These are phyloP conservation scores for Pyrenochaeta sp. DNA, from an alignment of 2,329 filamentous ascomycete genomes.

Conservation along the genomic window DNA sequence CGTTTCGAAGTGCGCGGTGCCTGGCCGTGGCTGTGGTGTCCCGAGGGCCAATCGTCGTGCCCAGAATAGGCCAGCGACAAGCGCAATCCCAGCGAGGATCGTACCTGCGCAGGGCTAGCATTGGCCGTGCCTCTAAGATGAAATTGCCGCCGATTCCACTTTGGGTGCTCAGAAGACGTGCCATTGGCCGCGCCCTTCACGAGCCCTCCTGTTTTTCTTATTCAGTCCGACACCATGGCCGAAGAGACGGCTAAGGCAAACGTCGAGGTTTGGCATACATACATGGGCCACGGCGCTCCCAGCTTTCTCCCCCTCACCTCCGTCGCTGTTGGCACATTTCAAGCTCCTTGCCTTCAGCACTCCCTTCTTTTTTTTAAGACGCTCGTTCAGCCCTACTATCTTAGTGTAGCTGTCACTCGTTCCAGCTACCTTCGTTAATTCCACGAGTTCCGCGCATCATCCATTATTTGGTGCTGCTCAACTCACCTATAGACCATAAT, in stretches of 20 bases:
- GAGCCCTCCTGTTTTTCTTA: slow-evolving; percentile 21
- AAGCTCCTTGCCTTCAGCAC: slow-evolving; percentile 38
- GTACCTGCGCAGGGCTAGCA: slow-evolving; percentile 22
- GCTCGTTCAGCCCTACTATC: slow-evolving; percentile 20
- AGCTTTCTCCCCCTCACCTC: slow-evolving; percentile 20
- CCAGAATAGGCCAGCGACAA: slow-evolving; percentile 36
- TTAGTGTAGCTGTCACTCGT: slow-evolving; percentile 37
- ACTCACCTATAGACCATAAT: slow-evolving; percentile 7
- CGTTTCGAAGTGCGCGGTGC: not conserved
- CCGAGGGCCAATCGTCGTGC: slow-evolving; percentile 26
- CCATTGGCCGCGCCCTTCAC: slow-evolving; percentile 26
- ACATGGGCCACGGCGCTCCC: slow-evolving; percentile 32
- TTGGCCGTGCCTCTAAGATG: slow-evolving; percentile 29
- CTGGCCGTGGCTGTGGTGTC: not conserved
- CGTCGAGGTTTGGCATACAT: slow-evolving; percentile 19
- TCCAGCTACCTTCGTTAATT: slow-evolving; percentile 18
- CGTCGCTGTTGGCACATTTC: slow-evolving; percentile 33
- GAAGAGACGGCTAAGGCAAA: slow-evolving; percentile 21
- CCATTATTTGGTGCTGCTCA: not conserved
- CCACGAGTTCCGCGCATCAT: not conserved
- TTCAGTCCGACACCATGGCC: slow-evolving; percentile 8
- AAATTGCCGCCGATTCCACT: slow-evolving; percentile 39
- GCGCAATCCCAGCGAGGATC: slow-evolving; percentile 34
- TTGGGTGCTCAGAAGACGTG: slow-evolving; percentile 15
- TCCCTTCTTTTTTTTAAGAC: slow-evolving; percentile 23